These are phyloP conservation scores for Ophiobolus disseminans DNA, from an alignment of 2,329 filamentous ascomycete species.

Conservation along the genomic window DNA sequence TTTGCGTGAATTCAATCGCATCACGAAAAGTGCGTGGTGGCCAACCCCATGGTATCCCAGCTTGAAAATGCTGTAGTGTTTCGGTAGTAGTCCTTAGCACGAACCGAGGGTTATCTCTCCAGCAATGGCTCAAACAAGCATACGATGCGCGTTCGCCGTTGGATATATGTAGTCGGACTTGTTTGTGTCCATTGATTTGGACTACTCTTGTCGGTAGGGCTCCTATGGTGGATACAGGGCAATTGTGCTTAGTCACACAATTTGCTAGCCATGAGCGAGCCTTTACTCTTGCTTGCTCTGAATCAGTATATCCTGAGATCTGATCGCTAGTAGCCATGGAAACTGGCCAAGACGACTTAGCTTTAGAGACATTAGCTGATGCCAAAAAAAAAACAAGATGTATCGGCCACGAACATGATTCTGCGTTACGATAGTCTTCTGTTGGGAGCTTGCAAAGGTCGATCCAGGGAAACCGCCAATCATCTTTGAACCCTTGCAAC, in stretches of 20 bases:
- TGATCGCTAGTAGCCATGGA: neutral
- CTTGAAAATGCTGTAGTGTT: neutral
- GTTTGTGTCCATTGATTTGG: neutral
- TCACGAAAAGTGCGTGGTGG: conserved; percentile 18
- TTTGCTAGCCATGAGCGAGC: neutral
- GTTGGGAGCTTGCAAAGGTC: too few relatives aligned
- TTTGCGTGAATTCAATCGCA: conserved; percentile 12
- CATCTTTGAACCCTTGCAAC: too few relatives aligned
- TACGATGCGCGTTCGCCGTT: neutral
- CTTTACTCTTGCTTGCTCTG: neutral
- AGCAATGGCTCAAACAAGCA: conserved; percentile 12
- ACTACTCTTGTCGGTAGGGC: conserved; percentile 7
- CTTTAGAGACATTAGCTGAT: too few relatives aligned
- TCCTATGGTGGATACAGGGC: neutral
- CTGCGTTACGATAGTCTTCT: too few relatives aligned
- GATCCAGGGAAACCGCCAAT: too few relatives aligned
- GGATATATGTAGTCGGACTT: neutral
- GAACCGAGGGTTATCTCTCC: neutral
- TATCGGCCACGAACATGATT: too few relatives aligned
- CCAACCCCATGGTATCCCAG: conserved; percentile 1
- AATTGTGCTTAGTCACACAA: conserved; percentile 1
- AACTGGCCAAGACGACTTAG: neutral
- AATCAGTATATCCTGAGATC: conserved; percentile 8
- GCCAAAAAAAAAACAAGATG: too few relatives aligned
- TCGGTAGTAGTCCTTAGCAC: neutral